Evolutionary conservation across 1,139 yeast species (phyloP).

Genomic region (Sugiyamaella pinicola): DNA sequence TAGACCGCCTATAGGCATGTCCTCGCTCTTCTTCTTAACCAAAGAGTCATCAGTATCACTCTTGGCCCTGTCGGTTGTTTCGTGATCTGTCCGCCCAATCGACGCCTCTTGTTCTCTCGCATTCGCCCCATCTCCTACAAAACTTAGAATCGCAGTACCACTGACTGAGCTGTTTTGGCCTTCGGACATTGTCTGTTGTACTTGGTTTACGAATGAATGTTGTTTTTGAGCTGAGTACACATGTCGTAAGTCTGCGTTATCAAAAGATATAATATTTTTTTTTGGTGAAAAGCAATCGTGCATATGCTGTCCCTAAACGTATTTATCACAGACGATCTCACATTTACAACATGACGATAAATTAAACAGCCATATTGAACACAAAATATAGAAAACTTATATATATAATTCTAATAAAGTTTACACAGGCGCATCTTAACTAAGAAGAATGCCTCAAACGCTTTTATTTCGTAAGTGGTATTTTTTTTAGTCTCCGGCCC

Average conservation of each 20-base stretch:
- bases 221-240: not conserved
- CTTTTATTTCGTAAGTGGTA: no score
- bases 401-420: not conserved
- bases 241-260: not conserved
- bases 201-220: slow-evolving; percentile 4
- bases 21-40: no score
- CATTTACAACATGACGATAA: not conserved
- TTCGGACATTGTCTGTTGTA: slow-evolving; percentile 1
- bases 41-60: no score
- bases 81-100: not conserved
- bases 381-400: not conserved
- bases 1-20: no score
- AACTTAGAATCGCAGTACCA: slow-evolving; percentile 1
- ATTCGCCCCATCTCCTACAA: not conserved
- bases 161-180: not conserved
- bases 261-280: slow-evolving; percentile 1
- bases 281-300: not conserved
- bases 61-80: not conserved
- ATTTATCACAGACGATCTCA: not conserved
- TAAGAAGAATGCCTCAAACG: no score
- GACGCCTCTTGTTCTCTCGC: not conserved
- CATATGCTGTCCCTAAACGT: slow-evolving; percentile 1
- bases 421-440: not conserved
- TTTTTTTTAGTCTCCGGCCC: no score
- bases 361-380: not conserved